Evolutionary conservation across 192 early-diverging fungal species (phyloP), one percentile per base, ranked within the genome.

Genomic region (Coemansia sp.): DNA sequence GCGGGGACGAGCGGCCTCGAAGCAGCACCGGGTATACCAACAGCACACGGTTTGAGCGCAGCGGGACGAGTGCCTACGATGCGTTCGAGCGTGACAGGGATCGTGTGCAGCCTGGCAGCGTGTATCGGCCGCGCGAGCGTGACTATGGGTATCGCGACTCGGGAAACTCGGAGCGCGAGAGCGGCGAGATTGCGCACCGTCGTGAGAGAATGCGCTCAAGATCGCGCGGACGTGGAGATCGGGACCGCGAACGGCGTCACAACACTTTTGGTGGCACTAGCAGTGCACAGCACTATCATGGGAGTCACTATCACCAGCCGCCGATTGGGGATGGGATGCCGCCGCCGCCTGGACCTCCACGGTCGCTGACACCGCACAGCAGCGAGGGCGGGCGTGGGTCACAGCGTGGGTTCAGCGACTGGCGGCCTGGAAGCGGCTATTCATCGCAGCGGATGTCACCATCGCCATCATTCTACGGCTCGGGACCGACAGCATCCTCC

Each of bases 191-290:
- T 4, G 33, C 61, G 10, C 62, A 57, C 3, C 68, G 65, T 33
- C 60, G 69, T 18, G 65, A 68, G 34, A 66, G 58, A 34, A 62
- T 49, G 30, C 69, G 75, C 13, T 77, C 75, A 13, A 48, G 33
- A 25, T 77, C 75, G 58, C 69, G 69, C 30, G 75, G 71, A 42
- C 69, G 64, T n/a, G 64, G 69, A 52, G 62, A 66, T 1, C 60
- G 66, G 3, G 60, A 62, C 56, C 57, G 55, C 15, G 67, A 68
- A 20, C 65, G 69, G 61, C 75, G 75, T 8, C 55, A 68, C 59
- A 67, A 70, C 63, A 58, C 64, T 30, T 61, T 62, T 37, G 28
- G 58, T 28, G 63, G 62, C 40, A 28, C 12, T 16, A 18, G 40
- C 15, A 58, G 40, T 1, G 69, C 62, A 21, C n/a, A 62, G 30